Percentiles rank a stretch among this genome's conserved stretches.
Evolutionary conservation across 306 rosid species (phyloP).

Genomic region (Fragaria ananassa): DNA sequence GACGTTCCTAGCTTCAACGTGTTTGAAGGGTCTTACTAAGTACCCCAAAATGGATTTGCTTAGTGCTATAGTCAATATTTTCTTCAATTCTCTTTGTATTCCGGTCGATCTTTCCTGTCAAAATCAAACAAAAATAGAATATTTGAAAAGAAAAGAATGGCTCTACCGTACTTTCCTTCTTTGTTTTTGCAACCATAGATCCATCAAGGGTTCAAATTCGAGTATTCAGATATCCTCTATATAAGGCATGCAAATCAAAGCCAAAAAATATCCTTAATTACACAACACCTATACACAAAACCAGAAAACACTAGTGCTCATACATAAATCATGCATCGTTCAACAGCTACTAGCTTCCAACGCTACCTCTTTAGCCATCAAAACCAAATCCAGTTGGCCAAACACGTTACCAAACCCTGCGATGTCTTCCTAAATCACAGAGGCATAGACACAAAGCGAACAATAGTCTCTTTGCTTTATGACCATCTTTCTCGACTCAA

Average conservation of each 20-base stretch:
- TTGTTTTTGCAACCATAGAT: neutral
- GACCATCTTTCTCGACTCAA: constrained; percentile 48
- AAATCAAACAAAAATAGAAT: neutral
- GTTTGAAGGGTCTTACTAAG: constrained; percentile 30
- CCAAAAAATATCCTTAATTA: neutral
- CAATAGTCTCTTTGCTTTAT: constrained; percentile 60
- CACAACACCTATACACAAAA: neutral
- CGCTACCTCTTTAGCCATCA: constrained; percentile 26
- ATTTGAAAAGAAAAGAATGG: neutral
- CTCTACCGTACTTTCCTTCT: neutral
- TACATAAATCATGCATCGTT: constrained; percentile 34
- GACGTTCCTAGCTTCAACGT: constrained; percentile 19
- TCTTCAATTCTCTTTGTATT: neutral
- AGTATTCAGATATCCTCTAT: constrained; percentile 1
- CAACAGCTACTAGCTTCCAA: constrained; percentile 28
- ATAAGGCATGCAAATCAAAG: neutral
- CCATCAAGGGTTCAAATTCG: neutral
- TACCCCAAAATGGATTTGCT: neutral
- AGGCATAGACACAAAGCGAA: constrained; percentile 68
- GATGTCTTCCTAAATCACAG: constrained; percentile 84
- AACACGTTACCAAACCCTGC: constrained; percentile 36
- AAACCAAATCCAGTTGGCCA: constrained; percentile 24
- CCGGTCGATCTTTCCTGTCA: neutral
- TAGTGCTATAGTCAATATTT: constrained; percentile 30
- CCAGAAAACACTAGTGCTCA: neutral